These are phyloP conservation scores for Hypoxylon sp. DNA, from an alignment of 2,329 filamentous ascomycete species.

Conservation along the genomic window DNA sequence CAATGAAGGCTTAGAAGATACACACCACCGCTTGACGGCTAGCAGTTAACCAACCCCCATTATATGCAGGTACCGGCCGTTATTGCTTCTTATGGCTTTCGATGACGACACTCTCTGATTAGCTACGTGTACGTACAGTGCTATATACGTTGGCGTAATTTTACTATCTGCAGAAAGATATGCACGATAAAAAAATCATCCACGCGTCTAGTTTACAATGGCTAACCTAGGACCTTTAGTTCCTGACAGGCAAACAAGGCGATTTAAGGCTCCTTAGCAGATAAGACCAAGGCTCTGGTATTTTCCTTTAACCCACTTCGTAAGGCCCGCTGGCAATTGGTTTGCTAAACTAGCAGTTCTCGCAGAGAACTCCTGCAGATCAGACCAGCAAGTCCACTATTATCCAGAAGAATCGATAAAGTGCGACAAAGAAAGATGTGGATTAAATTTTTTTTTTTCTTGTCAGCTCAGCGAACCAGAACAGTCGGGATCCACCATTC, in stretches of 20 bases:
- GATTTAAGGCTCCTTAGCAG: conserved; percentile 1
- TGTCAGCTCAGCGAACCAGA: conserved; percentile 1
- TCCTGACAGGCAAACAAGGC: conserved; percentile 21
- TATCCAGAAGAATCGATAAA: conserved; percentile 7
- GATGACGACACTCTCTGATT: conserved; percentile 42
- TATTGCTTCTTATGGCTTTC: conserved; percentile 40
- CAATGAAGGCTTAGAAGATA: conserved; percentile 16
- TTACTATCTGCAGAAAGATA: conserved; percentile 30
- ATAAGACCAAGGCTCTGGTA: background rate
- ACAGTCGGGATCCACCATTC: background rate
- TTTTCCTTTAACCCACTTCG: conserved; percentile 2
- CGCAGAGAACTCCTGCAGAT: background rate
- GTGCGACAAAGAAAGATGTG: background rate
- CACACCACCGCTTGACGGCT: conserved; percentile 10
- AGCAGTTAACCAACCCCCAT: conserved; percentile 35
- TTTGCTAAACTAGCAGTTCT: conserved; percentile 3
- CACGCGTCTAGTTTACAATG: conserved; percentile 39
- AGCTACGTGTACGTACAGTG: conserved; percentile 36
- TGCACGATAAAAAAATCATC: conserved; percentile 32
- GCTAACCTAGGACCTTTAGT: conserved; percentile 4
- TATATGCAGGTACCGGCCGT: conserved; percentile 52
- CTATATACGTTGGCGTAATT: conserved; percentile 34
- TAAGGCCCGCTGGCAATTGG: conserved; percentile 1
- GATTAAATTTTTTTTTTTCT: background rate
- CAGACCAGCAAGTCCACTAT: background rate